Evolutionary conservation across 2,329 filamentous ascomycete genomes (phyloP), one percentile per base, ranked within the genome.

Genomic region (Colletotrichum navitas): DNA sequence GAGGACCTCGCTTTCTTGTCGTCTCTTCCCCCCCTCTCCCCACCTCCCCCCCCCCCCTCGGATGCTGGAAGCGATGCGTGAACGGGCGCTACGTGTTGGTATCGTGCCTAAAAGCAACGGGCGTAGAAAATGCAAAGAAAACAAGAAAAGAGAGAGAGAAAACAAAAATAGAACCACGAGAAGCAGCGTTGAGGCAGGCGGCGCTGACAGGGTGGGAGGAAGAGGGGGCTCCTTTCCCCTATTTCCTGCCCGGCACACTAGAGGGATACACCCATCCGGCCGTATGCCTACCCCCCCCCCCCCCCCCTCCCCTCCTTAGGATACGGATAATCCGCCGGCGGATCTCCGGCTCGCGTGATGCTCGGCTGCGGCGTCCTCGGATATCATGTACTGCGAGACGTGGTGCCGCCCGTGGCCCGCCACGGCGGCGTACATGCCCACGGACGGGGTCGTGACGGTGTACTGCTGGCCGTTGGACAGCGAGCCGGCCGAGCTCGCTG

Each of bases 401-500:
- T 65, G 63, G 2, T 69, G 68, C 32, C 55, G 36, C 2, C 55
- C 54, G 47, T 71, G 70, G 18, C 39, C 29, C 5, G 51, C 24
- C 7, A 59, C 32, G 7, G 68, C 52, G 26, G 68, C 59, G 54
- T 71, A 71, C 68, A 74, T 65, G 18, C 43, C 24, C 45, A 52
- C 45, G n/a, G 63, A 47, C 26, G 72, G 65, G 7, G 68, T 54
- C 7, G 68, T 68, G 12, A 70, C 65, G 45, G 65, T 74, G 58
- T 74, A 74, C 41, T 58, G 52, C 58, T 74, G 69, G 0, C 72
- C 72, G 32, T 74, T 74, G 16, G 72, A 55, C 1, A 74, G 52
- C 21, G 64, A 65, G 8, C 55, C 66, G 21, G 5, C 32, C 6
- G 68, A 64, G 7, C 52, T 41, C 12, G 60, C 43, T 16, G 69